Evolutionary conservation across 257 asterid genomes (phyloP), one percentile per base, ranked within the genome.

Genomic region (Catharanthus roseus): DNA sequence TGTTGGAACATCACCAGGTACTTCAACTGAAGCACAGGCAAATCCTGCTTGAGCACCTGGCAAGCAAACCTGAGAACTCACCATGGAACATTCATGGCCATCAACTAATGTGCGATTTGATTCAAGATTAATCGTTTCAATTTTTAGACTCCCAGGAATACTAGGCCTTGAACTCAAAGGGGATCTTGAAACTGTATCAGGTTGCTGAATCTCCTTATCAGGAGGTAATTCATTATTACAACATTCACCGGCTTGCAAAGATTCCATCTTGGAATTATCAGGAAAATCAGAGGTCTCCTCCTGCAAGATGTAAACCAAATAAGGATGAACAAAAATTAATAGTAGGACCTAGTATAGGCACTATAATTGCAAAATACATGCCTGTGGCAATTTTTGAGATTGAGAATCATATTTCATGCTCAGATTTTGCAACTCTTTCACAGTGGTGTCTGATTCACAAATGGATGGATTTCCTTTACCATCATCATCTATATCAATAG

Each of bases 361-460:
- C 28, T 42, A 77, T 53, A 31, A 29, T 69, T 39, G 71, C 51
- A 55, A 65, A 50, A 66, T 42, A 45, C 75, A 74, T 70, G 72
- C 82, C 73, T 78, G 79, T 38, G 16, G 70, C 45, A 21, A 62
- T 19, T 31, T 60, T 21, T 18, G 71, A 39, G 66, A 49, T 58
- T 75, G 36, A n/a, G 62, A 19, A 29, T 21, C 57, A 65, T 67
- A 34, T 64, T 74, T 64, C 58, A 6, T 66, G 51, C 64, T 54
- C 56, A 23, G 13, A 47, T 23, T 49, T 51, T 65, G 72, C 54
- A 42, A 58, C 54, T 77, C 45, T 6, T 70, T 72, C 38, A 50
- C 63, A 47, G 29, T 39, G 41, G 57, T 38, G 47, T 57, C 21
- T 8, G 33, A 29, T 34, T 68, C 29, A 51, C 18, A 36, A 42